Conservation (phyloP, 805 yeast species). For the Candida oleophila region DNA sequence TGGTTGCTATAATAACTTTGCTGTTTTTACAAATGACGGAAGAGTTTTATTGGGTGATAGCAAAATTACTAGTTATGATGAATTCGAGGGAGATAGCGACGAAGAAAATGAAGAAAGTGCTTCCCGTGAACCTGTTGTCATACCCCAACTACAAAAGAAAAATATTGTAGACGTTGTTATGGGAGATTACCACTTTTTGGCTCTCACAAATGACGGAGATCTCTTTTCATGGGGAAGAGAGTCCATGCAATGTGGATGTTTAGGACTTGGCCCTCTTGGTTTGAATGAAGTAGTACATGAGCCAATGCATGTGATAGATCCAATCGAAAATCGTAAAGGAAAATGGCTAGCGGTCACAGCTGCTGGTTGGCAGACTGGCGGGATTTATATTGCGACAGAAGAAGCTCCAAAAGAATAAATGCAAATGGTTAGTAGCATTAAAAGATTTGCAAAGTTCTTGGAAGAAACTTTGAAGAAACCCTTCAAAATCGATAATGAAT, state of each 20-base stretch:
- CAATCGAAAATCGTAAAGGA: constrained; percentile 33
- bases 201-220: constrained; percentile 57
- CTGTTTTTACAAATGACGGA: constrained; percentile 54
- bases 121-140: constrained; percentile 23
- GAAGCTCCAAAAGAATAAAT: too few species aligned
- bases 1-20: constrained; percentile 55
- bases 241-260: constrained; percentile 59
- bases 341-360: constrained; percentile 63
- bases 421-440: too few species aligned
- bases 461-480: too few species aligned
- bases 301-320: constrained; percentile 32
- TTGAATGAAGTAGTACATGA: constrained; percentile 12
- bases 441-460: too few species aligned
- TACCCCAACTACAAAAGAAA: constrained; percentile 44
- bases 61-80: constrained; percentile 11
- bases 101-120: constrained; percentile 6
- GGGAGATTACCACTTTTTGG: constrained; percentile 73
- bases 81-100: constrained; percentile 10
- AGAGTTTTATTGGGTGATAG: constrained; percentile 42
- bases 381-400: constrained; percentile 29
- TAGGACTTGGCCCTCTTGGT: constrained; percentile 53
- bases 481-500: too few species aligned
- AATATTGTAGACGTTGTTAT: constrained; percentile 56
- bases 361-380: constrained; percentile 81
- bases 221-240: constrained; percentile 70